These are phyloP conservation scores for Nicotiana rustica DNA, from an alignment of 305 asterid species.

Conservation along the genomic window DNA sequence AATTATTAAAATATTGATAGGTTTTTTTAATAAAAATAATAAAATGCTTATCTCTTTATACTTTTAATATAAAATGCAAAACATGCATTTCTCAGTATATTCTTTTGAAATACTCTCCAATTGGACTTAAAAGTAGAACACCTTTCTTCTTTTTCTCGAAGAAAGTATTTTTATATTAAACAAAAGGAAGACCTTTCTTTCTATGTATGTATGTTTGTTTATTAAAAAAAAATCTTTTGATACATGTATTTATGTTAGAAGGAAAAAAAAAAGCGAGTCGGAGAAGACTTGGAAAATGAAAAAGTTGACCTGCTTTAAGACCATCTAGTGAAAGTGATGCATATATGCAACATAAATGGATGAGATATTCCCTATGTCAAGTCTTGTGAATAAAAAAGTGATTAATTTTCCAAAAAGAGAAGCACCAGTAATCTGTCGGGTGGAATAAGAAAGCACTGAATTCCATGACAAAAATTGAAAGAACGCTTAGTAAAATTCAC, in stretches of 20 bases:
- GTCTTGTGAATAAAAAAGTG: not conserved
- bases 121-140: not conserved
- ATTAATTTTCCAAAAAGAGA: not conserved
- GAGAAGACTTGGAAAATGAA: conserved; percentile 18
- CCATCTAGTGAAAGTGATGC: not conserved
- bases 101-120: not conserved
- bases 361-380: conserved; percentile 15
- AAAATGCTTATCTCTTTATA: no score
- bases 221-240: not conserved
- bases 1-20: no score
- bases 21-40: no score
- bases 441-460: not conserved
- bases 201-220: no score
- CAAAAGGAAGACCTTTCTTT: not conserved
- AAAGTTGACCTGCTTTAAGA: not conserved
- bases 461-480: not conserved
- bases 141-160: not conserved
- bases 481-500: not conserved
- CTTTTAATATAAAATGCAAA: no score
- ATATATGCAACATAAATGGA: conserved; percentile 21
- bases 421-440: not conserved
- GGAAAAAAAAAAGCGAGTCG: not conserved
- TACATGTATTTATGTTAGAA: not conserved
- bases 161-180: not conserved
- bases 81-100: no score